A percentile compares a stretch with the other conserved stretches of the same genome.
phyloP scores from a whole-genome alignment of 2,329 filamentous ascomycete species.

The Penicillium sp. region DNA sequence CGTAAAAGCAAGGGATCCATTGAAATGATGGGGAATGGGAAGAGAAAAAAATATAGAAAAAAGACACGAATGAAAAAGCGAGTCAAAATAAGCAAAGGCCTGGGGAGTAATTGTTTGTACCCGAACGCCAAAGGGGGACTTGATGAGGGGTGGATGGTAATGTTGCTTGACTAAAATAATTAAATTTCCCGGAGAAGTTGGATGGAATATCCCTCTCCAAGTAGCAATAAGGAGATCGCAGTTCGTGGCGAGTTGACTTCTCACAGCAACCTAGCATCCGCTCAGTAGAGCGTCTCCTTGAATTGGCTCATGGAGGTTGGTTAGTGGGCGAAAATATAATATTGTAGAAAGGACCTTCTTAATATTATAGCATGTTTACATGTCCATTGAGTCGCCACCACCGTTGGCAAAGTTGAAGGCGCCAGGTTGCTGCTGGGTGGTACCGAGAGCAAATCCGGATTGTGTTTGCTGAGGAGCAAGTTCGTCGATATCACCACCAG shows the following conservation, averaged over 20 bases:
- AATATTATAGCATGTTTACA: slow-evolving; percentile 47
- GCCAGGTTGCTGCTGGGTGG: slow-evolving; percentile 62
- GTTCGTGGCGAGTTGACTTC: not conserved
- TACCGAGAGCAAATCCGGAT: slow-evolving; percentile 67
- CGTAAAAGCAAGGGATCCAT: slow-evolving; percentile 21
- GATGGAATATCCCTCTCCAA: not conserved
- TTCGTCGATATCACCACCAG: slow-evolving; percentile 71
- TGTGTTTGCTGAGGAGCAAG: slow-evolving; percentile 68
- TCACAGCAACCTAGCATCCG: not conserved
- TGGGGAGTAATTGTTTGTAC: slow-evolving; percentile 1
- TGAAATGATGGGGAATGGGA: slow-evolving; percentile 17
- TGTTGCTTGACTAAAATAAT: not conserved
- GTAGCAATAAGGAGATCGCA: not conserved
- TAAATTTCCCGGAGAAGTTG: slow-evolving; percentile 7
- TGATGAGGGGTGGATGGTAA: not conserved
- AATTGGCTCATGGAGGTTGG: not conserved
- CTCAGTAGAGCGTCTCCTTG: not conserved
- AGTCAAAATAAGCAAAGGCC: slow-evolving; percentile 1
- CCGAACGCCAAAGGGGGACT: slow-evolving; percentile 14
- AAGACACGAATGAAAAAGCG: slow-evolving; percentile 12
- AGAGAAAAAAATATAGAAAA: slow-evolving; percentile 15
- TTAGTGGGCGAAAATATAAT: not conserved
- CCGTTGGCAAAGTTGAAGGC: slow-evolving; percentile 90
- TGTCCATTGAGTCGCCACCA: slow-evolving; percentile 69
- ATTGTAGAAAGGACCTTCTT: not conserved